These are phyloP conservation scores for Symbiodinium natans DNA, from an alignment of 73 alveolate genomes.

Conservation along the genomic window DNA sequence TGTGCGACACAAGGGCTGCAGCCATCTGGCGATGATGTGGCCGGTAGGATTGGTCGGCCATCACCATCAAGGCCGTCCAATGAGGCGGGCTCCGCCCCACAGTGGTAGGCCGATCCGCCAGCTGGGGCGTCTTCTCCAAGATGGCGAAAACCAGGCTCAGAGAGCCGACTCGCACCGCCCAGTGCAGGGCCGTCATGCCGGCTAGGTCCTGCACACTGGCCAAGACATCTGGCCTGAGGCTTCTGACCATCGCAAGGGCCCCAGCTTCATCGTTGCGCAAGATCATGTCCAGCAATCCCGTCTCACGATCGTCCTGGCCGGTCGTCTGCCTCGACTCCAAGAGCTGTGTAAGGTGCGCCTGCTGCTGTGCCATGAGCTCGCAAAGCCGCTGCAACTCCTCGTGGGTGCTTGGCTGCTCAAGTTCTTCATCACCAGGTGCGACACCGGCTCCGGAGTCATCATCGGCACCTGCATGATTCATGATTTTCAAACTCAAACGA, in stretches of 20 bases:
- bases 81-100: neutral
- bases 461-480: too few relatives aligned
- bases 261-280: neutral
- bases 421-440: neutral
- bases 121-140: neutral
- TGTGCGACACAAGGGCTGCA: neutral
- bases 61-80: neutral
- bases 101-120: neutral
- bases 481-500: too few relatives aligned
- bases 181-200: constrained; percentile 4
- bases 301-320: too few relatives aligned
- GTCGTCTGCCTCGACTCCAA: neutral
- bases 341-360: neutral
- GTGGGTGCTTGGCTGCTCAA: neutral
- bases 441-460: too few relatives aligned
- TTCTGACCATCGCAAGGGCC: neutral
- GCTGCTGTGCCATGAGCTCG: neutral
- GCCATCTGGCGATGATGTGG: neutral
- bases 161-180: neutral
- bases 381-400: neutral
- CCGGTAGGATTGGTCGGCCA: neutral
- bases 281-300: neutral
- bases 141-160: neutral
- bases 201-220: neutral
- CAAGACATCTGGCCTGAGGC: neutral